phyloP scores from a whole-genome alignment of 1,284 basidiomycete species.

The Melampsora americana region DNA sequence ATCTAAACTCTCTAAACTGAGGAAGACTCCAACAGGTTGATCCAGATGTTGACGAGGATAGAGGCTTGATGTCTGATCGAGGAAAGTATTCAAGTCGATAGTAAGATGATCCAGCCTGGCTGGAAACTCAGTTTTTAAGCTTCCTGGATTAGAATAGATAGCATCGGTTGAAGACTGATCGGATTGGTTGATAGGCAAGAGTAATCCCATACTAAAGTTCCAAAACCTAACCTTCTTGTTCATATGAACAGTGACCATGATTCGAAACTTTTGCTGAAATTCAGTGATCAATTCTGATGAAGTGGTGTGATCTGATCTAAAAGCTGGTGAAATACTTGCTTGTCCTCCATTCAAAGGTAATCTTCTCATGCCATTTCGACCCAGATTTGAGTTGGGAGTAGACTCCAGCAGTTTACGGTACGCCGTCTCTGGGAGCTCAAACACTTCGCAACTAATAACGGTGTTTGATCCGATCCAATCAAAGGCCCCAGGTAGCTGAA shows the following conservation, averaged over 20 bases:
- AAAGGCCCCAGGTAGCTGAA: conserved; percentile 25
- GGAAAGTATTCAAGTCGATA: conserved; percentile 24
- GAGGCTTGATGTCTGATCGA: background rate
- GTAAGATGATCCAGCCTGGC: conserved; percentile 27
- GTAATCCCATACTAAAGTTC: conserved; percentile 26
- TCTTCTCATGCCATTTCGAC: background rate
- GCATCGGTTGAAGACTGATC: background rate
- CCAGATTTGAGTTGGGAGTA: background rate
- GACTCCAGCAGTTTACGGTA: conserved; percentile 21
- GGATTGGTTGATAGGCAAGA: conserved; percentile 1
- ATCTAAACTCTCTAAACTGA: conserved; percentile 41
- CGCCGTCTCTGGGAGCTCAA: conserved; percentile 27
- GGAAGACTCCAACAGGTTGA: conserved; percentile 12
- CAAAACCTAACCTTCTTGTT: conserved; percentile 41
- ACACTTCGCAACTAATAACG: conserved; percentile 27
- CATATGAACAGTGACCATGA: conserved; percentile 31
- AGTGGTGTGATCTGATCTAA: conserved; percentile 14
- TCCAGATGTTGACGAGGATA: background rate
- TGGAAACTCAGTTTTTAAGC: conserved; percentile 29
- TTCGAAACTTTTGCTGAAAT: conserved; percentile 15
- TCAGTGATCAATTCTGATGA: conserved; percentile 27
- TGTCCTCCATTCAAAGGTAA: conserved; percentile 32
- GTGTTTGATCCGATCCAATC: conserved; percentile 43
- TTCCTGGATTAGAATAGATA: conserved; percentile 5
- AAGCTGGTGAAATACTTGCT: conserved; percentile 12